A percentile compares a stretch with the other conserved stretches of the same genome.
Evolutionary conservation across 2,329 filamentous ascomycete species (phyloP).

Genomic region (Verticillium nubilum): DNA sequence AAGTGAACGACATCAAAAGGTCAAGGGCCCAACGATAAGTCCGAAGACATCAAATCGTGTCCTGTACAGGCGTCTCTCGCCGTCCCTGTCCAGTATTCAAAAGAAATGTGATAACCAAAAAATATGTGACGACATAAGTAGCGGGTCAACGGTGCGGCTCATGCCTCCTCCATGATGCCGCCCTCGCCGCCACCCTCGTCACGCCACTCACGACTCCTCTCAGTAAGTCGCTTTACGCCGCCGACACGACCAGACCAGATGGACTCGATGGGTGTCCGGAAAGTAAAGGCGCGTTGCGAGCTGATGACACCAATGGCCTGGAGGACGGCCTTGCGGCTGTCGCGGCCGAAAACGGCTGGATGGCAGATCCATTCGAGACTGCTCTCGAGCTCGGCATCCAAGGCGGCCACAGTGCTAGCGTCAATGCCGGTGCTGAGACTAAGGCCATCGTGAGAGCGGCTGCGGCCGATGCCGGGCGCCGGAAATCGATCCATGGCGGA

Average conservation of each 20-base stretch:
- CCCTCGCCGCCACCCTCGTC: constrained; percentile 75
- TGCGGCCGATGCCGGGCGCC: constrained; percentile 34
- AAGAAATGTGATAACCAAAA: neutral
- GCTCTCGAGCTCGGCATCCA: constrained; percentile 86
- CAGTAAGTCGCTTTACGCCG: constrained; percentile 76
- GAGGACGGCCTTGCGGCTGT: constrained; percentile 90
- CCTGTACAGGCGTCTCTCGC: neutral
- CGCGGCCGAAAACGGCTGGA: constrained; percentile 87
- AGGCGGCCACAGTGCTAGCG: constrained; percentile 69
- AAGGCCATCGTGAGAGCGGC: constrained; percentile 52
- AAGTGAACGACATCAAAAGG: neutral
- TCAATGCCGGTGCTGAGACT: constrained; percentile 73
- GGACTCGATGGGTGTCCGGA: constrained; percentile 81
- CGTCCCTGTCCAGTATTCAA: neutral
- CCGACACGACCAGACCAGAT: constrained; percentile 81
- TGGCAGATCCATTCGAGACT: constrained; percentile 97
- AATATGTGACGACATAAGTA: neutral
- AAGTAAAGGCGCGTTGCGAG: constrained; percentile 89
- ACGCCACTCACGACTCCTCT: constrained; percentile 85
- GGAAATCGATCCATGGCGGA: constrained; percentile 45
- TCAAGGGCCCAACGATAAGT: neutral
- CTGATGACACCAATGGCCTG: constrained; percentile 97
- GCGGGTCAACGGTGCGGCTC: neutral
- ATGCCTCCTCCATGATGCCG: constrained; percentile 57
- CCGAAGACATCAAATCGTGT: neutral